Evolutionary conservation across 805 yeast genomes (phyloP).

Genomic region (Metschnikowia borealis): DNA sequence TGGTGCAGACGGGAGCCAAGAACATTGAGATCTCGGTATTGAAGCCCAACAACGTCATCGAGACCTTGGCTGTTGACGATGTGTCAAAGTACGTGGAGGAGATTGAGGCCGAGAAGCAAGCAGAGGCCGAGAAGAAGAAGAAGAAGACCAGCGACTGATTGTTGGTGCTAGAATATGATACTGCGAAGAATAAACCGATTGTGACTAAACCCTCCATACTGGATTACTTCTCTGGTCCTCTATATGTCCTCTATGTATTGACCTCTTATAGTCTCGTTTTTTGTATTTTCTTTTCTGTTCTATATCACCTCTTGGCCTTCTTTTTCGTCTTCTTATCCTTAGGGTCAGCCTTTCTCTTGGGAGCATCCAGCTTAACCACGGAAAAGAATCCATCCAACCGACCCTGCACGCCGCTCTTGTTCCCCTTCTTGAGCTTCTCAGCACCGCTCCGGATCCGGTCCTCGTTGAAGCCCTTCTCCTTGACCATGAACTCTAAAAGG

Average conservation of each 20-base stretch:
- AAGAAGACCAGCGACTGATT: slow-evolving; percentile 28
- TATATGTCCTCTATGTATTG: too few species aligned
- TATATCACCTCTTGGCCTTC: slow-evolving; percentile 16
- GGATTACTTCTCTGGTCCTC: too few species aligned
- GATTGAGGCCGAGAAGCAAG: slow-evolving; percentile 84
- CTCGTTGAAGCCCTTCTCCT: slow-evolving; percentile 86
- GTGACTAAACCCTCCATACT: background rate
- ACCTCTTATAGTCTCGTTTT: too few species aligned
- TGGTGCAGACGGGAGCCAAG: slow-evolving; percentile 96
- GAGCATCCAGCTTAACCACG: slow-evolving; percentile 45
- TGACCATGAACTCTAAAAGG: slow-evolving; percentile 75
- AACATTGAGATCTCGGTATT: slow-evolving; percentile 91
- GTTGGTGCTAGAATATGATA: background rate
- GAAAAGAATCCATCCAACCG: slow-evolving; percentile 89
- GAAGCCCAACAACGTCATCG: slow-evolving; percentile 62
- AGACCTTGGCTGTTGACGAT: slow-evolving; percentile 61
- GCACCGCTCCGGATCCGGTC: slow-evolving; percentile 88
- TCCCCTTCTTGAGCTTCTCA: slow-evolving; percentile 75
- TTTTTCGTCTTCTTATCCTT: slow-evolving; percentile 31
- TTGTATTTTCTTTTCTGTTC: too few species aligned
- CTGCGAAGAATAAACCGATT: background rate
- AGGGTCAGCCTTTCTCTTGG: slow-evolving; percentile 34
- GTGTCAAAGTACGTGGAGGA: slow-evolving; percentile 71
- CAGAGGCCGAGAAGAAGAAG: slow-evolving; percentile 69
- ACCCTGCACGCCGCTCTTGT: slow-evolving; percentile 84